Conservation (phyloP, 805 yeast genomes). For the Nakazawaea wickerhamii region DNA sequence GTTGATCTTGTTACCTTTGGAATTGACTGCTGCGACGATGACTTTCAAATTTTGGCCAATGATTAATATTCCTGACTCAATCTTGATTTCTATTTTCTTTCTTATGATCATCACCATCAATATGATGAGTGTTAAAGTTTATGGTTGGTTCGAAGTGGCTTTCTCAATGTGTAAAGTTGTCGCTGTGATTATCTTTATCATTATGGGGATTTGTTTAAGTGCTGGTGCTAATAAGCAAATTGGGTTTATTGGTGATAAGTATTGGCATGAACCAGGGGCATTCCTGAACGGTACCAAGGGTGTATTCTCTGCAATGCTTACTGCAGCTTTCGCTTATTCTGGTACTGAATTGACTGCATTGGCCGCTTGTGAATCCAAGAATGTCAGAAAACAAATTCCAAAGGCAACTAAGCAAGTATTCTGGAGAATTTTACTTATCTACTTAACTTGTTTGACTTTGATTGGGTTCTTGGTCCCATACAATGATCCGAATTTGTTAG, state of each 20-base stretch:
- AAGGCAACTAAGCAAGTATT: constrained; percentile 50
- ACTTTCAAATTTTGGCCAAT: constrained; percentile 46
- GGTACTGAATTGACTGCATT: constrained; percentile 50
- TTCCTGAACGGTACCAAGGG: constrained; percentile 45
- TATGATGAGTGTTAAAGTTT: constrained; percentile 49
- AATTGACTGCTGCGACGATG: constrained; percentile 48
- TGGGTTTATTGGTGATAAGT: constrained; percentile 38
- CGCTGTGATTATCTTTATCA: constrained; percentile 48
- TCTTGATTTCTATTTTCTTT: constrained; percentile 47
- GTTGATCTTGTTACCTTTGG: constrained; percentile 46
- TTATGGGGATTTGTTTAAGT: constrained; percentile 44
- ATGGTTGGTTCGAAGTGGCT: constrained; percentile 49
- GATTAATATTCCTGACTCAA: constrained; percentile 35
- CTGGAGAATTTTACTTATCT: constrained; percentile 48
- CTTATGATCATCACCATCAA: constrained; percentile 42
- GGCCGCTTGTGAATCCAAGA: constrained; percentile 43
- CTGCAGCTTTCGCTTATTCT: constrained; percentile 50
- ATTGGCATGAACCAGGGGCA: constrained; percentile 41
- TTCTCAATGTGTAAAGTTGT: constrained; percentile 44
- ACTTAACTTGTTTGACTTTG: constrained; percentile 37
- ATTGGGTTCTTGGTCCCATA: constrained; percentile 45
- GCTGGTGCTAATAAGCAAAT: constrained; percentile 45
- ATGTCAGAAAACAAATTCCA: constrained; percentile 44
- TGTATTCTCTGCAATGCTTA: constrained; percentile 47
- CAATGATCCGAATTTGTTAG: constrained; percentile 29